Conservation (phyloP, 441 rosid genomes). For the Erysimum cheiri region DNA sequence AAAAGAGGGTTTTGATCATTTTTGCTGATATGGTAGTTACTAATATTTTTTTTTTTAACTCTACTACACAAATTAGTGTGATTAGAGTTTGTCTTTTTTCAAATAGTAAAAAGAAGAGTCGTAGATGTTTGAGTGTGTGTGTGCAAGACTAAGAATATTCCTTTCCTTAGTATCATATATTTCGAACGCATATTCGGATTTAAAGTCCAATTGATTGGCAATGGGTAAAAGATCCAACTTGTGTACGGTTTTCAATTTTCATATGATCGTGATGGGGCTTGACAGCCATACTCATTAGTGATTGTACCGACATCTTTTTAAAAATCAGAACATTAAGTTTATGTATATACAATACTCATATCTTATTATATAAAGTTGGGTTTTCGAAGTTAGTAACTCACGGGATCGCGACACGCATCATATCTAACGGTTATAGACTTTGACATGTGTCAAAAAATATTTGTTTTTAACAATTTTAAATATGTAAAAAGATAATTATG, state of each 20-base stretch:
- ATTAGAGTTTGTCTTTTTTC: neutral
- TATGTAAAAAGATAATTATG: too few relatives aligned
- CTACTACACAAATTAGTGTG: neutral
- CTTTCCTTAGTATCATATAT: constrained; percentile 1
- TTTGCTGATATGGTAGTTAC: too few relatives aligned
- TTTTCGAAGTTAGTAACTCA: too few relatives aligned
- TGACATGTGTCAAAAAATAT: too few relatives aligned
- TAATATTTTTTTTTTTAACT: too few relatives aligned
- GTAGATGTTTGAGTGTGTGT: neutral
- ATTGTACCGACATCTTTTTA: neutral
- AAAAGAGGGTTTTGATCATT: too few relatives aligned
- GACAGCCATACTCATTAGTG: neutral
- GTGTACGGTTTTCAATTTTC: constrained; percentile 17
- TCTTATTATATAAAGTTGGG: too few relatives aligned
- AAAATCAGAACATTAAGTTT: too few relatives aligned
- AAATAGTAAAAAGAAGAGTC: neutral
- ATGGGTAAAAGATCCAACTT: neutral
- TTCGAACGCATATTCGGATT: constrained; percentile 19
- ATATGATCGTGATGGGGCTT: constrained; percentile 25
- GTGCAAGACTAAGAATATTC: neutral
- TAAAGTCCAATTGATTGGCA: neutral
- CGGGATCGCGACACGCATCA: too few relatives aligned
- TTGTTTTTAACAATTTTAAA: too few relatives aligned
- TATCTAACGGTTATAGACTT: too few relatives aligned
- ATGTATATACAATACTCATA: too few relatives aligned